A percentile compares a stretch with the other conserved stretches of the same genome.
phyloP scores from a whole-genome alignment of 2,329 filamentous ascomycete genomes.

The Diaporthe ilicicola region DNA sequence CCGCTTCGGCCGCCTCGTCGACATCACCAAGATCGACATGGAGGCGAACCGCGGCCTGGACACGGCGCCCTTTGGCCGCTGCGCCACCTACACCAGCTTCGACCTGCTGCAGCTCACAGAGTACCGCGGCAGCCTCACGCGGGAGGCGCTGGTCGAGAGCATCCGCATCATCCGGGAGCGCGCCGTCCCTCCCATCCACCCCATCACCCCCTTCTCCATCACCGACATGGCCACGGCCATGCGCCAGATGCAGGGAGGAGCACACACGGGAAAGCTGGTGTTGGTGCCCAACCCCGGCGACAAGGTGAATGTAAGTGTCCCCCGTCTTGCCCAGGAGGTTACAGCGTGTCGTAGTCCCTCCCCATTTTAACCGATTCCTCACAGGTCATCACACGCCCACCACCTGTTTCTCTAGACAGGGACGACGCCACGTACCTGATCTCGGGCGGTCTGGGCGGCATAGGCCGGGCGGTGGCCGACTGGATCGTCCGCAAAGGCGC shows the following conservation, averaged over 20 bases:
- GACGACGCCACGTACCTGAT: too few species aligned
- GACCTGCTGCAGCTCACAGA: neutral
- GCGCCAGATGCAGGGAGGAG: neutral
- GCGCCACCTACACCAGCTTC: neutral
- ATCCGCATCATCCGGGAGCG: neutral
- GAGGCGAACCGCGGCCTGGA: slow-evolving; percentile 43
- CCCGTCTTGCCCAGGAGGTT: too few species aligned
- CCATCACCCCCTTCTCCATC: neutral
- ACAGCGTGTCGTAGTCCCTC: too few species aligned
- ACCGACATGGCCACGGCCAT: neutral
- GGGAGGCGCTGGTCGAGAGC: too few species aligned
- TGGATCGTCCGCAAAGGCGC: slow-evolving; percentile 42
- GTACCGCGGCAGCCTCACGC: neutral
- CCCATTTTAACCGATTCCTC: too few species aligned
- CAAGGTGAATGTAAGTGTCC: slow-evolving; percentile 4
- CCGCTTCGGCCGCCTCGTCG: slow-evolving; percentile 41
- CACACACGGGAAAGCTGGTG: slow-evolving; percentile 1
- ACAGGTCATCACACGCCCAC: too few species aligned
- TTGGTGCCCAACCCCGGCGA: neutral
- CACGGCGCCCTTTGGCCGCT: slow-evolving; percentile 51
- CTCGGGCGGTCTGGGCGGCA: too few species aligned
- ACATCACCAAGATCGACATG: slow-evolving; percentile 42
- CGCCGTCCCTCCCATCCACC: neutral
- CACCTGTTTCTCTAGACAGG: too few species aligned
- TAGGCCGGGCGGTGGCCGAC: slow-evolving; percentile 39